Evolutionary conservation across 345 rosid genomes (phyloP), one percentile per base, ranked within the genome.

Genomic region (Chamaenerion angustifolium): DNA sequence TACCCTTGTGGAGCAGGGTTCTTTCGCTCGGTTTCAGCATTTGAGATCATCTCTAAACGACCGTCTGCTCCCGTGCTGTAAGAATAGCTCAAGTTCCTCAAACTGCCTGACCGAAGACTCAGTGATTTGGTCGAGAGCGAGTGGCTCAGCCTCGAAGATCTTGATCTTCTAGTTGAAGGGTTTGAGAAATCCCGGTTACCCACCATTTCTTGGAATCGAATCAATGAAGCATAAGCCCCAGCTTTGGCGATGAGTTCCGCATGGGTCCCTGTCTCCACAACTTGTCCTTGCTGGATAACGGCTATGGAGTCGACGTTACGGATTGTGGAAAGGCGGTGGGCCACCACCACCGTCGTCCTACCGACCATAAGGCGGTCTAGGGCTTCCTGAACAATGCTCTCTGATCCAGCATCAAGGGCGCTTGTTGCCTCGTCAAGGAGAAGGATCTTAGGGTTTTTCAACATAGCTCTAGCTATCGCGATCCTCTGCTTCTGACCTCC

Each of bases 401-500:
- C 99, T 4, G 99, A 92, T 67, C 99, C 65, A 16, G 96, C 94
- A 68, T 92, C 99, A 18, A 92, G 99, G 3, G 99, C 99, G 21
- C 99, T 92, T 12, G 99, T 92, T 56, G 99, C 99, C 74, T 92
- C 99, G 62, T 92, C 99, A 1, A 92, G 84, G 45, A 92, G 94
- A 37, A 92, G 82, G 72, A 92, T 79, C 78, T 80, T 92, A 0
- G 99, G 99, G 53, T 88, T 71, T 71, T 92, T 92, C 64, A 92
- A 55, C 96, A 92, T 88, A 1, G 99, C 99, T 60, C 99, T 77
- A n/a, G 96, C 95, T 19, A 92, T 92, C 27, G 99, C 99, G 0
- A 92, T 92, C 65, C 99, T 78, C 71, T 92, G 99, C 58, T 88
- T 92, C 65, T 92, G 96, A 40, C 98, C 98, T 63, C 98, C 98